Percentiles rank a stretch among this genome's conserved stretches.
These are phyloP conservation scores for Penicillium sp. DNA, from an alignment of 2,329 filamentous ascomycete genomes.

Conservation along the genomic window DNA sequence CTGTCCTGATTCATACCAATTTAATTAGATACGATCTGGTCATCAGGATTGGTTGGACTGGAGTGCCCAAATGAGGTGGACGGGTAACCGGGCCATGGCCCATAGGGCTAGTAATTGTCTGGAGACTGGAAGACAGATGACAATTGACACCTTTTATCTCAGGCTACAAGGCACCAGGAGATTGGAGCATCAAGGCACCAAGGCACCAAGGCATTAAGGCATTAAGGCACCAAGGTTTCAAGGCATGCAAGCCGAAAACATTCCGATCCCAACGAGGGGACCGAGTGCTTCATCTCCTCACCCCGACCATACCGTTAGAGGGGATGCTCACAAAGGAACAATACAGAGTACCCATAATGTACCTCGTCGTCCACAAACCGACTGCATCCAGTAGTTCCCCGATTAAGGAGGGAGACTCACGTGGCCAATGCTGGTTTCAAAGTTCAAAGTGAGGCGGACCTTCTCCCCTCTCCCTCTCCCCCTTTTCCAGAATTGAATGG, in stretches of 20 bases:
- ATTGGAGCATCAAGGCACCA: not conserved
- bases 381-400: slow-evolving; percentile 20
- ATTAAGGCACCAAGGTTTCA: not conserved
- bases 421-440: slow-evolving; percentile 23
- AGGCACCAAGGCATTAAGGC: not conserved
- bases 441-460: slow-evolving; percentile 25
- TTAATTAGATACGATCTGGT: not conserved
- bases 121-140: no score
- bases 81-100: no score
- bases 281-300: slow-evolving; percentile 7
- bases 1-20: not conserved
- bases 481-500: not conserved
- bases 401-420: slow-evolving; percentile 19
- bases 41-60: not conserved
- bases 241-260: slow-evolving; percentile 1
- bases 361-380: slow-evolving; percentile 10
- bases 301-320: not conserved
- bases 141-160: not conserved
- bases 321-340: not conserved
- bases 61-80: no score
- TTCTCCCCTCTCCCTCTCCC: not conserved
- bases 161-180: not conserved
- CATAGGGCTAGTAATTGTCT: no score
- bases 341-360: not conserved
- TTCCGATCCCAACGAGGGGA: slow-evolving; percentile 4